Conservation (phyloP, 345 rosid genomes). For the Microcos paniculata region DNA sequence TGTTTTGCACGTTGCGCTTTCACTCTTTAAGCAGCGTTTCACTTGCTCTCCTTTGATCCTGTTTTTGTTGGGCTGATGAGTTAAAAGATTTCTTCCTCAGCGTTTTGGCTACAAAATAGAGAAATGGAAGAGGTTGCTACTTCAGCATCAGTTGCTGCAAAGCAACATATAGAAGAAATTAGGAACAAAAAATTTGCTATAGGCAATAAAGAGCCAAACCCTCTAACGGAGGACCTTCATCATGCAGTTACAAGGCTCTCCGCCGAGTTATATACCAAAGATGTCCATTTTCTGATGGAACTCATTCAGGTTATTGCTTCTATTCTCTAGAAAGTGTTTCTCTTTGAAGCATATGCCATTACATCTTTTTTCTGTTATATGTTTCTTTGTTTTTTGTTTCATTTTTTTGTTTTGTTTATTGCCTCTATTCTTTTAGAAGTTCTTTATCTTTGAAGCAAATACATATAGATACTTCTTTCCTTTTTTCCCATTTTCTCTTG, state of each 20-base stretch:
- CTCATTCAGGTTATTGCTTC: constrained; percentile 23
- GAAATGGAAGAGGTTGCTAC: neutral
- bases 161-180: neutral
- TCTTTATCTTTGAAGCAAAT: too few species aligned
- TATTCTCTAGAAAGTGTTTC: neutral
- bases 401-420: neutral
- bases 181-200: neutral
- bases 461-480: too few species aligned
- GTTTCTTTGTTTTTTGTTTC: neutral
- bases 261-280: constrained; percentile 26
- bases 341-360: neutral
- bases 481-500: neutral
- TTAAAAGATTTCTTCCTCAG: neutral
- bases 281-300: constrained; percentile 34
- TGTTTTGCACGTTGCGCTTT: neutral
- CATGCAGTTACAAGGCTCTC: constrained; percentile 21
- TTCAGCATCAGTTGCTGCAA: neutral
- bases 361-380: too few species aligned
- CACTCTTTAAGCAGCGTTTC: too few species aligned
- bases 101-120: neutral
- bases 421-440: neutral
- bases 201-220: neutral
- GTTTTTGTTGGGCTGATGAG: neutral
- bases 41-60: neutral
- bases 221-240: neutral